These are phyloP conservation scores for Boletus subparvulus DNA, from an alignment of 768 basidiomycete genomes.

Conservation along the genomic window DNA sequence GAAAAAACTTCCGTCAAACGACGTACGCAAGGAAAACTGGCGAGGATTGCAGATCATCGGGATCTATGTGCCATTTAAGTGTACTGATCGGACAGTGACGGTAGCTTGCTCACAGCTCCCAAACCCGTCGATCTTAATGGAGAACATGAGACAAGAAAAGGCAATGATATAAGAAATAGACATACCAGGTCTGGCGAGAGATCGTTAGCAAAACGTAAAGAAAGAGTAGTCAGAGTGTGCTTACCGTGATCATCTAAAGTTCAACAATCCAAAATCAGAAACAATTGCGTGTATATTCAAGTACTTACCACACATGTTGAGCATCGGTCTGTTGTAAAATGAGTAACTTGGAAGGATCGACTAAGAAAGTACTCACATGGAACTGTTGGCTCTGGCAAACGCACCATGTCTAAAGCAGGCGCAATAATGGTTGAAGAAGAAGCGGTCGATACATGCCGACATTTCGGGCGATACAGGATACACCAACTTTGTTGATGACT, in stretches of 20 bases:
- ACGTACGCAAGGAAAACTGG: slow-evolving; percentile 69
- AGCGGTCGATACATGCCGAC: slow-evolving; percentile 73
- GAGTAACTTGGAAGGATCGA: neutral
- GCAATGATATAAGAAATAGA: neutral
- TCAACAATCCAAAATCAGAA: neutral
- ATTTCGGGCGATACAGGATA: slow-evolving; percentile 72
- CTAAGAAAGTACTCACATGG: slow-evolving; percentile 59
- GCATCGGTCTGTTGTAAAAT: slow-evolving; percentile 64
- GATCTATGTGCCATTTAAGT: slow-evolving; percentile 48
- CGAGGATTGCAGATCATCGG: slow-evolving; percentile 71
- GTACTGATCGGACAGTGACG: neutral
- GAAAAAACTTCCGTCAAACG: neutral
- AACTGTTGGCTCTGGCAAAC: slow-evolving; percentile 86
- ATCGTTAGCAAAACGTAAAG: slow-evolving; percentile 5
- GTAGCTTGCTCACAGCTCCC: slow-evolving; percentile 64
- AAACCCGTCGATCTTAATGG: slow-evolving; percentile 69
- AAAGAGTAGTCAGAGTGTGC: slow-evolving; percentile 14
- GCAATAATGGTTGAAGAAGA: slow-evolving; percentile 91
- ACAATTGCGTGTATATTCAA: neutral
- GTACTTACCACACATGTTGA: slow-evolving; percentile 77
- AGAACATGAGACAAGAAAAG: neutral
- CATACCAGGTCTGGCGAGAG: slow-evolving; percentile 46
- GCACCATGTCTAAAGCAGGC: slow-evolving; percentile 82
- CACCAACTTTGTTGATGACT: slow-evolving; percentile 55
- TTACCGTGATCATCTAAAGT: slow-evolving; percentile 76